Evolutionary conservation across 2,329 filamentous ascomycete species (phyloP).

Genomic region (Neonectria coccinea): DNA sequence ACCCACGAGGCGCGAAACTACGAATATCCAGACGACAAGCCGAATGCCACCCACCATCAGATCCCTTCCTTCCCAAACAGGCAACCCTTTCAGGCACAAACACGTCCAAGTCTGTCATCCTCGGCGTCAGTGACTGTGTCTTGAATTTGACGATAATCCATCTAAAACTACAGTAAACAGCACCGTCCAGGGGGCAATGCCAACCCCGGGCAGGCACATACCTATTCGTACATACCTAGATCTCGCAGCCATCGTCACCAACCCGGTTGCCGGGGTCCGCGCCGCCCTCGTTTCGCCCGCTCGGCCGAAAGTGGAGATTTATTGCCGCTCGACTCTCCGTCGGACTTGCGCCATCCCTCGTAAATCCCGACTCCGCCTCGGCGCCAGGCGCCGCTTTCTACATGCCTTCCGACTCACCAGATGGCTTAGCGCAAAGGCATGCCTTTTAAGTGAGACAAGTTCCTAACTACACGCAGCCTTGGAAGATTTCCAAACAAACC

Average conservation of each 20-base stretch:
- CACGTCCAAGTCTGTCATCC: background rate
- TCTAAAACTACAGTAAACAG: background rate
- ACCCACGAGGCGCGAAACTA: background rate
- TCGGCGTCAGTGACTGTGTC: background rate
- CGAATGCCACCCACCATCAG: conserved; percentile 5
- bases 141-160: background rate
- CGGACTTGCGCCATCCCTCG: conserved; percentile 12
- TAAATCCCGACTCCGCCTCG: conserved; percentile 4
- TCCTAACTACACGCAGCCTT: too few species aligned
- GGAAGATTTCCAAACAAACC: too few species aligned
- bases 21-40: background rate
- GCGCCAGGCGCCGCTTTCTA: conserved; percentile 1
- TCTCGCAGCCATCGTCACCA: conserved; percentile 3
- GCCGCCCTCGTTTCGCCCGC: conserved; percentile 25
- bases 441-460: too few species aligned
- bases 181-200: background rate
- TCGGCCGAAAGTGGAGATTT: conserved; percentile 40
- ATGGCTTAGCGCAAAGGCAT: background rate
- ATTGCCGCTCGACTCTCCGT: conserved; percentile 16
- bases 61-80: conserved; percentile 13
- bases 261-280: conserved; percentile 10
- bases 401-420: background rate
- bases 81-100: background rate
- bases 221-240: background rate
- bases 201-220: background rate